Evolutionary conservation across 768 basidiomycete genomes (phyloP), one percentile per base, ranked within the genome.

Genomic region (Boletellus ananas): DNA sequence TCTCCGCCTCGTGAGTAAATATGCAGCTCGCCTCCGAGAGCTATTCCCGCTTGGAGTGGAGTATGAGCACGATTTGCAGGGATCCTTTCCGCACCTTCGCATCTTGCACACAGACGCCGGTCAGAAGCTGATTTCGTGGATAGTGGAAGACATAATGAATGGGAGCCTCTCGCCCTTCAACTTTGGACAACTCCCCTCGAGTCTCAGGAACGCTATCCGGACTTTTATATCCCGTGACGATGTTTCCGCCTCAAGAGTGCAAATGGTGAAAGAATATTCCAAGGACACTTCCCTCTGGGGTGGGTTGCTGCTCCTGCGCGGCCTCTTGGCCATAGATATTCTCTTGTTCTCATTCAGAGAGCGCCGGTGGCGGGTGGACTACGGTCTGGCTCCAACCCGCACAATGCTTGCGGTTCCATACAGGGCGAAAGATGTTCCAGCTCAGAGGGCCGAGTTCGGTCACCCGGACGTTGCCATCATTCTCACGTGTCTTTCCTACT

Each of bases 321-420:
- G 64, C n/a, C 50, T 66, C 6, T 42, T 66, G 34, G 62, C 60
- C 6, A 52, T 39, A 21, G 65, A 59, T 4, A 58, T 66, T 14
- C 52, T 66, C 5, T 18, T 58, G 18, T 58, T 54, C 38, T 49
- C 47, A 20, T 50, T 66, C 17, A 54, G 42, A 44, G 65, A 66
- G 17, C 62, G 57, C n/a, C 52, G 64, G 33, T 66, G 59, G 59
- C 46, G 64, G 13, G 64, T 66, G 12, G 62, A 66, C 39, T 66
- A 66, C 51, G 64, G 51, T 12, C 51, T 47, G 33, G 40, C 45
- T 8, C 34, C 41, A 4, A 34, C 34, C 17, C 51, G 45, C 12
- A 58, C 64, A 2, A 51, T 56, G 53, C 51, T 66, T 5, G 65
- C 64, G 8, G 64, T 66, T 5, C 64, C 64, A 6, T 66, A 59